Base-by-base conservation (phyloP, 148 eudicot genomes). In the Nepenthes gracilis region DNA sequence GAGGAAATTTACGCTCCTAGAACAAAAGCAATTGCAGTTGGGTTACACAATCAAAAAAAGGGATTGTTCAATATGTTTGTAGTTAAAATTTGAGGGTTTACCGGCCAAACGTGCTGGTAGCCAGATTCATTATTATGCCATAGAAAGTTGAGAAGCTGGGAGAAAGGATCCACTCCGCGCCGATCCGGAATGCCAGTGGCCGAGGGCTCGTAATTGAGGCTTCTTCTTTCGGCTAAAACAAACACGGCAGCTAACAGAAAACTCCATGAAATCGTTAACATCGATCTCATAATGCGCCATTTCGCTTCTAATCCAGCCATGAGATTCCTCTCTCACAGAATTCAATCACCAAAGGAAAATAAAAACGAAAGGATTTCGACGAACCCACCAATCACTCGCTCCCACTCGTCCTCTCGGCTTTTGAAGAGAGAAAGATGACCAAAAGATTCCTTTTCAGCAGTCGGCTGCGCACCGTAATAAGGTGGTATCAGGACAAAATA, bases 51-150 rank as follows among this genome's bases (percentile, higher is more conserved):
- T 0, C 23, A 23, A 23, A 23, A 23, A 23, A 23, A 23, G 23
- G 23, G 23, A 23, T 23, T 23, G 23, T 23, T 23, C 15, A 6
- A 50, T 2, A 50, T 10, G n/a, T 10, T 52, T 52, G 2, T 1
- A 52, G n/a, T 32, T 52, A 2, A n/a, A n/a, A 11, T 32, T 13
- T 50, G 6, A 12, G 5, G 5, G 2, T 13, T 52, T 76, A 91
- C 97, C 76, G 97, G 97, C 97, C 97, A 91, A 77, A 81, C 86
- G 79, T 78, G 96, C 4, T 83, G 83, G 74, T 87, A 87, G 1
- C 84, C 88, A 12, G 85, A 83, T 68, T 61, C 66, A 75, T 78
- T 65, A 15, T 77, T 47, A 34, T 78, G 75, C 93, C 93, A 91
- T 1, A 83, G 49, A 61, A 85, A 85, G 73, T 80, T 78, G 53